Conservation (phyloP, 2,329 filamentous ascomycete species). For the Nannizziopsis barbatae region DNA sequence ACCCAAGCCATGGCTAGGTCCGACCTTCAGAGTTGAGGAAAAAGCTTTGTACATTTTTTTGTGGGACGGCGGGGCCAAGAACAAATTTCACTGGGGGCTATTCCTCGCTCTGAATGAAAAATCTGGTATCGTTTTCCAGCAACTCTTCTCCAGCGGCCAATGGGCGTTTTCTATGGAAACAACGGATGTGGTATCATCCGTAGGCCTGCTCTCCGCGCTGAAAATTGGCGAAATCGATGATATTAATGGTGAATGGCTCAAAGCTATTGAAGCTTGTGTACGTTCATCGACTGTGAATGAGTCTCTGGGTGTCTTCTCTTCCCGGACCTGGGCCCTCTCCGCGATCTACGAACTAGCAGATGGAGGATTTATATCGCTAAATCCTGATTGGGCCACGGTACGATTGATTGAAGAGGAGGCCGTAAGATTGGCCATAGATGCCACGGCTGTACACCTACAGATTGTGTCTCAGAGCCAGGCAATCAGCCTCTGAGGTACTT, state of each 20-base stretch:
- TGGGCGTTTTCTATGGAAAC: constrained; percentile 11
- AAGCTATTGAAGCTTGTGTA: constrained; percentile 12
- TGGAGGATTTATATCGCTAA: constrained; percentile 14
- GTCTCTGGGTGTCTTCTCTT: constrained; percentile 9
- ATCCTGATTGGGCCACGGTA: constrained; percentile 12
- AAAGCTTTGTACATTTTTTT: constrained; percentile 15
- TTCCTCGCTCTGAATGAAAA: constrained; percentile 12
- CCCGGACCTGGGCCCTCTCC: constrained; percentile 15
- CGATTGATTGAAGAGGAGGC: constrained; percentile 14
- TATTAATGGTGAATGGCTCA: constrained; percentile 14
- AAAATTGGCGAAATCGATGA: constrained; percentile 14
- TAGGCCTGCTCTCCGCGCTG: constrained; percentile 10
- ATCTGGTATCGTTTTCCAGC: constrained; percentile 13
- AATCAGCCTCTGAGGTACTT: neutral
- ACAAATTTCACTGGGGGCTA: constrained; percentile 15
- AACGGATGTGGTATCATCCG: constrained; percentile 11
- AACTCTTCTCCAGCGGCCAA: constrained; percentile 5
- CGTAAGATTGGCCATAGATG: constrained; percentile 9
- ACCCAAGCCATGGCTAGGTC: constrained; percentile 9
- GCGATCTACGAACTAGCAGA: constrained; percentile 15
- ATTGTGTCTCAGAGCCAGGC: constrained; percentile 6
- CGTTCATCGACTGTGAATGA: constrained; percentile 5
- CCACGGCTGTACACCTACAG: constrained; percentile 5
- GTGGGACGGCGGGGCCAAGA: constrained; percentile 5
- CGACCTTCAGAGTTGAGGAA: constrained; percentile 8